phyloP scores from a whole-genome alignment of 2,329 filamentous ascomycete species.

The Lithohypha guttulata region DNA sequence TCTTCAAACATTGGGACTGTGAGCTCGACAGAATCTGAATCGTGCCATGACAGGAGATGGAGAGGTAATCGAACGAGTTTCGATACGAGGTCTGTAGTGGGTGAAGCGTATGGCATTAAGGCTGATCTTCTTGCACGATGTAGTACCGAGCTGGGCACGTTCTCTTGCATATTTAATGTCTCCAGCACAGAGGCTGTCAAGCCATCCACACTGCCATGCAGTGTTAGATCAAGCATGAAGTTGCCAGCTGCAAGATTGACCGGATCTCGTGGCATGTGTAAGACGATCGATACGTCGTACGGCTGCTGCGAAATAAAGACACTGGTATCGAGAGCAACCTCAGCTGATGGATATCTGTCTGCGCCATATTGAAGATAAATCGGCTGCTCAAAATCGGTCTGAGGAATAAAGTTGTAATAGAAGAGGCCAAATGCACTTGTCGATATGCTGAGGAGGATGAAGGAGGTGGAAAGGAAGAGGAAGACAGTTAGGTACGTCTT shows the following conservation, averaged over 20 bases:
- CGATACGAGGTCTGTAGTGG: conserved; percentile 49
- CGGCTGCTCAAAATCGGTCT: conserved; percentile 49
- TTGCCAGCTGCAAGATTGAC: conserved; percentile 70
- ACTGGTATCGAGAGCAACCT: conserved; percentile 32
- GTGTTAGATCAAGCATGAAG: conserved; percentile 80
- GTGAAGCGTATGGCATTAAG: conserved; percentile 68
- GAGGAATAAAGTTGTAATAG: conserved; percentile 58
- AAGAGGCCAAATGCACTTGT: conserved; percentile 54
- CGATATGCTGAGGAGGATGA: conserved; percentile 48
- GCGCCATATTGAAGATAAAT: conserved; percentile 51
- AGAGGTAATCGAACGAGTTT: conserved; percentile 16
- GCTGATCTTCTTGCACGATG: conserved; percentile 61
- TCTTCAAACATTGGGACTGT: conserved; percentile 62
- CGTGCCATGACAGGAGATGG: conserved; percentile 21
- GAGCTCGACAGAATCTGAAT: conserved; percentile 53
- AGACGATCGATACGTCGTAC: conserved; percentile 70
- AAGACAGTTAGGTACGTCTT: conserved; percentile 53
- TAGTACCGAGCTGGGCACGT: conserved; percentile 26
- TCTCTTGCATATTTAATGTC: background rate
- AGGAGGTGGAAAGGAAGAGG: conserved; percentile 42
- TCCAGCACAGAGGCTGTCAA: conserved; percentile 20
- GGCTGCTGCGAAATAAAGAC: conserved; percentile 60
- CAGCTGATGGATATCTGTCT: conserved; percentile 42
- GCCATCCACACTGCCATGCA: conserved; percentile 39
- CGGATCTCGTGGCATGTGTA: conserved; percentile 68